phyloP scores from a whole-genome alignment of 805 yeast genomes.

The Candida peoriensis region DNA sequence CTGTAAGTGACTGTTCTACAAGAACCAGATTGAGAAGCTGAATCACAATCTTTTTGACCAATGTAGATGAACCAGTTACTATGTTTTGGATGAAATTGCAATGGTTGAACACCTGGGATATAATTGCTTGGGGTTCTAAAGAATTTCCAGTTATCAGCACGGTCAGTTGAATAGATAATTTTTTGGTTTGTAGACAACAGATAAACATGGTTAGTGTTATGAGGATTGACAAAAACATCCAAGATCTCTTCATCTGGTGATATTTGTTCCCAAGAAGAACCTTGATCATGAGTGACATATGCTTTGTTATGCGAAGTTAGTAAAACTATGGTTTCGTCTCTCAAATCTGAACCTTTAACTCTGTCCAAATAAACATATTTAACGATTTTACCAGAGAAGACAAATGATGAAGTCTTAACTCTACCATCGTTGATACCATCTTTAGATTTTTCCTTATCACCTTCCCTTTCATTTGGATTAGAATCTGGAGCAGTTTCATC shows the following conservation, averaged over 20 bases:
- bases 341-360: slow-evolving; percentile 29
- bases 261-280: slow-evolving; percentile 25
- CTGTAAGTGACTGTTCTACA: slow-evolving; percentile 59
- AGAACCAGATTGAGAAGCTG: slow-evolving; percentile 15
- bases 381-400: slow-evolving; percentile 47
- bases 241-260: slow-evolving; percentile 36
- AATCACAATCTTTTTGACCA: slow-evolving; percentile 54
- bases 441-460: slow-evolving; percentile 28
- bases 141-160: slow-evolving; percentile 46
- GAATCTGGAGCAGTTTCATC: slow-evolving; percentile 24
- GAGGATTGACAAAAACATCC: slow-evolving; percentile 59
- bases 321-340: slow-evolving; percentile 63
- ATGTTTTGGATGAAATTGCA: slow-evolving; percentile 60
- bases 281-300: slow-evolving; percentile 59
- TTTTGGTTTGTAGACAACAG: slow-evolving; percentile 20
- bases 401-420: slow-evolving; percentile 30
- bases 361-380: slow-evolving; percentile 58
- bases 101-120: slow-evolving; percentile 40
- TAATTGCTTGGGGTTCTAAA: slow-evolving; percentile 50
- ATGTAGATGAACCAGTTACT: slow-evolving; percentile 61
- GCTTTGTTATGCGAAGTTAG: slow-evolving; percentile 47
- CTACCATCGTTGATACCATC: slow-evolving; percentile 33
- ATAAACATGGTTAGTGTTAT: slow-evolving; percentile 43
- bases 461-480: slow-evolving; percentile 29
- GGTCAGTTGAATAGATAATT: slow-evolving; percentile 58